Percentiles rank a stretch among this genome's conserved stretches.
These are phyloP conservation scores for Russula abietina DNA, from an alignment of 768 basidiomycete species.

Conservation along the genomic window DNA sequence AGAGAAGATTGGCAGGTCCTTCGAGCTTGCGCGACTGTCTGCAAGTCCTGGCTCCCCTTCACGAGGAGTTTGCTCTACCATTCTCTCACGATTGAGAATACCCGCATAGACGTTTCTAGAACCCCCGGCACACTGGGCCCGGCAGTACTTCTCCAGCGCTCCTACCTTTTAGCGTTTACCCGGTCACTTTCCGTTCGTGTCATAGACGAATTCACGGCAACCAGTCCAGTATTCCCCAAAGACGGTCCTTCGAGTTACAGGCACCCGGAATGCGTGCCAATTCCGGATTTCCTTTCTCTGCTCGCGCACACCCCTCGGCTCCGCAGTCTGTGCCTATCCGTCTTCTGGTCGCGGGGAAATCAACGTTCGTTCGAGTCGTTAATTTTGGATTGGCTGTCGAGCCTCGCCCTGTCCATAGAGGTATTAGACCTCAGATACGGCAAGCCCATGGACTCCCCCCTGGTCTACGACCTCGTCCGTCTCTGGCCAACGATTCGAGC, in stretches of 20 bases:
- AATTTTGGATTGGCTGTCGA: constrained; percentile 13
- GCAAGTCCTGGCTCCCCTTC: constrained; percentile 18
- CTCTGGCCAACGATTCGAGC: constrained; percentile 12
- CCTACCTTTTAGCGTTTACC: constrained; percentile 5
- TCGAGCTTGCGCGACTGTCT: constrained; percentile 12
- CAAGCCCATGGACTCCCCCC: not conserved
- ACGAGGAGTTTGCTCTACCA: constrained; percentile 11
- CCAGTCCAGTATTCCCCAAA: not conserved
- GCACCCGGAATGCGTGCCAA: constrained; percentile 8
- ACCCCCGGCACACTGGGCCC: constrained; percentile 15
- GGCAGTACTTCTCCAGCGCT: not conserved
- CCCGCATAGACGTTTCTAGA: not conserved
- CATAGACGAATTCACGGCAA: constrained; percentile 5
- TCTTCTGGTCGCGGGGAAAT: constrained; percentile 2
- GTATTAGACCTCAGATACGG: constrained; percentile 14
- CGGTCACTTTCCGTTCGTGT: constrained; percentile 11
- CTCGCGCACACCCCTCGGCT: constrained; percentile 11
- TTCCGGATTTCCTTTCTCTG: constrained; percentile 11
- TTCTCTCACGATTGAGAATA: constrained; percentile 13
- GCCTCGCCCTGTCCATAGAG: constrained; percentile 7
- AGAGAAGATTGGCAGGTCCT: not conserved
- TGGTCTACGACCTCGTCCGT: constrained; percentile 13
- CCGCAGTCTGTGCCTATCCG: constrained; percentile 1
- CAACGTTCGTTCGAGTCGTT: constrained; percentile 4
- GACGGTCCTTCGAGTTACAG: not conserved